A percentile compares a stretch with the other conserved stretches of the same genome.
Conservation (phyloP, 106 monocot genomes). For the Agapanthus africanus region DNA sequence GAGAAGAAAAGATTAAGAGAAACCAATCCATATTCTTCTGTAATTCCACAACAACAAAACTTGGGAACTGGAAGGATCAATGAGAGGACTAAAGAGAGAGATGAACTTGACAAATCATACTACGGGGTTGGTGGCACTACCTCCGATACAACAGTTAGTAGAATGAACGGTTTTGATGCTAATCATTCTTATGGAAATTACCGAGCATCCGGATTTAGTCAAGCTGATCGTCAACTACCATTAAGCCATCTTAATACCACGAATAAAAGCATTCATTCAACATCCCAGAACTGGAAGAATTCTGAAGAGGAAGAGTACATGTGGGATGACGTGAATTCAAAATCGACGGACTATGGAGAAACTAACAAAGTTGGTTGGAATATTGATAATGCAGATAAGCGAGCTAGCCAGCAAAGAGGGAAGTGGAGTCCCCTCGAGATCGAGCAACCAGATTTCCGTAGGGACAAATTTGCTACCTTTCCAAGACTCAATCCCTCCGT, state of each 20-base stretch:
- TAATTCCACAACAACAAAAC: slow-evolving; percentile 5
- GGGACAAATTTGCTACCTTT: slow-evolving; percentile 30
- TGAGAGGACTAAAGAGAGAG: slow-evolving; percentile 23
- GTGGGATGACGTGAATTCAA: slow-evolving; percentile 58
- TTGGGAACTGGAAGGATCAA: too few species aligned
- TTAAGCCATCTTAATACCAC: slow-evolving; percentile 1
- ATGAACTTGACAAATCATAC: slow-evolving; percentile 28
- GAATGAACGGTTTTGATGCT: slow-evolving; percentile 32
- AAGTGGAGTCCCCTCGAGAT: slow-evolving; percentile 29
- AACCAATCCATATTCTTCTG: too few species aligned
- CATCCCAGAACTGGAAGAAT: slow-evolving; percentile 83
- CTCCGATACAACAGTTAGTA: slow-evolving; percentile 8
- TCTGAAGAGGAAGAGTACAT: slow-evolving; percentile 93
- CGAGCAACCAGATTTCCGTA: slow-evolving; percentile 17
- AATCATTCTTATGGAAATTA: slow-evolving; percentile 17
- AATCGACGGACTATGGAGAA: slow-evolving; percentile 13
- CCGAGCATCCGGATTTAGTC: slow-evolving; percentile 11
- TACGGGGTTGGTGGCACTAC: slow-evolving; percentile 3
- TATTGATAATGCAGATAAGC: slow-evolving; percentile 35
- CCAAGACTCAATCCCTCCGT: slow-evolving; percentile 13
- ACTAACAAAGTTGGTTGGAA: slow-evolving; percentile 22
- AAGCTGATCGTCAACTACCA: slow-evolving; percentile 8
- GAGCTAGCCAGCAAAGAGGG: slow-evolving; percentile 24
- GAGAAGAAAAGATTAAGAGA: slow-evolving; percentile 38
- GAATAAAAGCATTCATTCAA: slow-evolving; percentile 18